These are phyloP conservation scores for Bathelium albidoporum DNA, from an alignment of 495 filamentous ascomycete species.

Conservation along the genomic window DNA sequence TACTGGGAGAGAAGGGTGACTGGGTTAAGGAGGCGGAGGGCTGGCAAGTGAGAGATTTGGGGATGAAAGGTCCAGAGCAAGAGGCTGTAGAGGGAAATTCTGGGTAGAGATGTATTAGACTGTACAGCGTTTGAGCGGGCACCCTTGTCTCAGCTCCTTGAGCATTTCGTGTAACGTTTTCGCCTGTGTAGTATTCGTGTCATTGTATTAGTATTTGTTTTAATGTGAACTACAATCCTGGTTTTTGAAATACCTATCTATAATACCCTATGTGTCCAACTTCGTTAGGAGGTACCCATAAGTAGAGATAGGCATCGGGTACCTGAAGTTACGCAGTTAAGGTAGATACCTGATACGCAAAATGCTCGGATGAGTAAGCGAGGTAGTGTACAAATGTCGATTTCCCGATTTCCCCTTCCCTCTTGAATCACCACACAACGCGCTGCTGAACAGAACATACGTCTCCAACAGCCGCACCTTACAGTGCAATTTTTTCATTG, in stretches of 20 bases:
- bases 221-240: too few relatives aligned
- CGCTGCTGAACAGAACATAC: slow-evolving; percentile 1
- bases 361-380: neutral
- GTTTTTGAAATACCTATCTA: too few relatives aligned
- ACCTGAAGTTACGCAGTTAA: too few relatives aligned
- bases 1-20: slow-evolving; percentile 77
- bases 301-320: too few relatives aligned
- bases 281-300: too few relatives aligned
- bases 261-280: too few relatives aligned
- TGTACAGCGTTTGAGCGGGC: too few relatives aligned
- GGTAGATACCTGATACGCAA: neutral
- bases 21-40: slow-evolving; percentile 47
- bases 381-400: neutral
- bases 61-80: slow-evolving; percentile 21
- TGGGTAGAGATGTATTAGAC: neutral
- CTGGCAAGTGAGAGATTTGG: slow-evolving; percentile 40
- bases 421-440: neutral
- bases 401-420: neutral
- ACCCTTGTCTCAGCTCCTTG: neutral
- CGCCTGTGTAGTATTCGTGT: neutral
- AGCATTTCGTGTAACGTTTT: neutral
- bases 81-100: neutral
- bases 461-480: neutral
- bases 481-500: neutral
- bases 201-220: neutral